phyloP scores from a whole-genome alignment of 1,139 yeast species.

The Maudiozyma humilis region DNA sequence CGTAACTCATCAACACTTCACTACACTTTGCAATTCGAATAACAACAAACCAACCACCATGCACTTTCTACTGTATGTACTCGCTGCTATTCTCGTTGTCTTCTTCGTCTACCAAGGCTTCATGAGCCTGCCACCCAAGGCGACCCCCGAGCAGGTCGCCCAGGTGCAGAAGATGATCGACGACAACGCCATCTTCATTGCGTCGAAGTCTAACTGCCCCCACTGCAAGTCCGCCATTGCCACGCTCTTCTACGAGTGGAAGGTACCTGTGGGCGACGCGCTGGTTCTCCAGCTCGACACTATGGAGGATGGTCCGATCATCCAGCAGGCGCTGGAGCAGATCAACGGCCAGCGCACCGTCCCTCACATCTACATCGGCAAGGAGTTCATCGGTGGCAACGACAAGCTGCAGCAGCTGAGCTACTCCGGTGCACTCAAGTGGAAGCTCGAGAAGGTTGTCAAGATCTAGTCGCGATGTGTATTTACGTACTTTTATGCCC shows the following conservation, averaged over 20 bases:
- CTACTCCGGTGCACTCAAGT: constrained; percentile 34
- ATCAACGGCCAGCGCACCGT: constrained; percentile 87
- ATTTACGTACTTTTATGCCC: constrained; percentile 5
- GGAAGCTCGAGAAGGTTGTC: constrained; percentile 24
- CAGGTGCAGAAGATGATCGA: constrained; percentile 59
- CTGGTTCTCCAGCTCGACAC: constrained; percentile 59
- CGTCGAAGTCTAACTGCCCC: constrained; percentile 71
- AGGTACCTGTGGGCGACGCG: constrained; percentile 39
- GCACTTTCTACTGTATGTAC: neutral
- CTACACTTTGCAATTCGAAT: neutral
- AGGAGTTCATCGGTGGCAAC: constrained; percentile 91
- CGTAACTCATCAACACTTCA: neutral
- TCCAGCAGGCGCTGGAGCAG: constrained; percentile 68
- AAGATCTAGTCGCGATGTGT: constrained; percentile 1
- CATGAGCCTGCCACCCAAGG: constrained; percentile 21
- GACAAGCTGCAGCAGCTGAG: constrained; percentile 67
- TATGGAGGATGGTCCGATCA: constrained; percentile 46
- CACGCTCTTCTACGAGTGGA: constrained; percentile 41
- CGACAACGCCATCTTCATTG: constrained; percentile 66
- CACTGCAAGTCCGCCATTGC: constrained; percentile 59
- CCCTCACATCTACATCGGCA: constrained; percentile 82
- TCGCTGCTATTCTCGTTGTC: constrained; percentile 1
- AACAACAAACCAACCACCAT: neutral
- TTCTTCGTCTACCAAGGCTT: neutral
- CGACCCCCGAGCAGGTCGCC: constrained; percentile 43